Evolutionary conservation across 176 grass and related monocot genomes (phyloP).

Genomic region (Hordeum marinum): DNA sequence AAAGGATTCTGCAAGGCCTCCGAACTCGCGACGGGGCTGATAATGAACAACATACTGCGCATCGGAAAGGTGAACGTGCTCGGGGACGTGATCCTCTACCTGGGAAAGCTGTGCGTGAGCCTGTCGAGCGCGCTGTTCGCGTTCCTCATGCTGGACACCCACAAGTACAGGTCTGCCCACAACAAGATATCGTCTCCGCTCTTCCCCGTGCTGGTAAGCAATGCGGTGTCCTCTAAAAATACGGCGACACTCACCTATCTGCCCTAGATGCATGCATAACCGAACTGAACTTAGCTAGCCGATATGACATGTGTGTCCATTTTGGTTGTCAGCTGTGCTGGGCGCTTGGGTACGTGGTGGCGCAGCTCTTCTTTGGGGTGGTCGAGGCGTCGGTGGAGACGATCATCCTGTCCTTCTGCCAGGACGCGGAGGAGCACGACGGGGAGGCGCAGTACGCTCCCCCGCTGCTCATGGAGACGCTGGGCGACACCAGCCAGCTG

Average conservation of each 20-base stretch:
- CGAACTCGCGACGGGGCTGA: conserved; percentile 63
- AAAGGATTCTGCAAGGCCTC: conserved; percentile 92
- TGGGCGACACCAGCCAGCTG: conserved; percentile 59
- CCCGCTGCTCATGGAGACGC: conserved; percentile 83
- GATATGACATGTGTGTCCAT: no score
- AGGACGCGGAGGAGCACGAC: conserved; percentile 84
- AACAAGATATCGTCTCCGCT: conserved; percentile 94
- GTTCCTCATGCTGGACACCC: conserved; percentile 85
- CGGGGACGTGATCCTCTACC: conserved; percentile 79
- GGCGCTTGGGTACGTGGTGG: conserved; percentile 75
- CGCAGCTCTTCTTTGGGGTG: conserved; percentile 84
- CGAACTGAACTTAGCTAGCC: background rate
- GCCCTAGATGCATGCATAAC: no score
- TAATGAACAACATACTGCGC: conserved; percentile 94
- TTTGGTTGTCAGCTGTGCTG: conserved; percentile 51
- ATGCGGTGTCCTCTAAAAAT: no score
- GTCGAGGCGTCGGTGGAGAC: conserved; percentile 89
- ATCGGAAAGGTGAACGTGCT: conserved; percentile 93
- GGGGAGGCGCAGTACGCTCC: conserved; percentile 78
- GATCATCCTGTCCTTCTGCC: conserved; percentile 89
- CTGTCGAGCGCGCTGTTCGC: conserved; percentile 82
- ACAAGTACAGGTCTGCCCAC: conserved; percentile 86
- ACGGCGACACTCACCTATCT: no score
- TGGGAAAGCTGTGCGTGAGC: conserved; percentile 91
- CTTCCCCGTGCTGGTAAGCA: conserved; percentile 79